Base-by-base conservation (phyloP, 805 yeast species). In the Wickerhamiella dianesei region DNA sequence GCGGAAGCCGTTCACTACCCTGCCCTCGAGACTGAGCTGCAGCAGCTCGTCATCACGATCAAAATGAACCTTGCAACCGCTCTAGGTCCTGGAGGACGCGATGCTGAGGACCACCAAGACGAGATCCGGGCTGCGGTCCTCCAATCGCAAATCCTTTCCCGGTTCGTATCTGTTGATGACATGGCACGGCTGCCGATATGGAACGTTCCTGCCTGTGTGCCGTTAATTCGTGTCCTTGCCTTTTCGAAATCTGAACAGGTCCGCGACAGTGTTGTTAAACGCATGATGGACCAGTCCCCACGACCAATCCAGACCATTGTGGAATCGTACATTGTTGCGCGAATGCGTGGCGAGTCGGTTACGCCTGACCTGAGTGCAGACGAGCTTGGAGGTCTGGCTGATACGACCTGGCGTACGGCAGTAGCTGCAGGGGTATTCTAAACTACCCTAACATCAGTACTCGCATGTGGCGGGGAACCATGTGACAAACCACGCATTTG, bases 401-500 rank as follows among this genome's bases (percentile, higher is more conserved):
- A 47, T 5, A 2, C 32, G 3, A 43, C 43, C 3, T 53, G 53
- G 53, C 40, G 47, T 2, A 50, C 58, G 13, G 58, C 58, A 3
- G 52, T 48, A 4, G 56, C 57, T 2, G 56, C 57, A 3, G 49
- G 51, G 6, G 55, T 55, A 2, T 35, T 51, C 12, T 53, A 44
- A 37, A 19, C 16, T 39, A 8, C 19, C n/a, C 9, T n/a, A 29
- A 14, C 35, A 29, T 6, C 5, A 6, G 19, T 36, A n/a, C 39
- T 36, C 5, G 17, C 17, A 5, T 36, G 39, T 5, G 17, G 14
- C 14, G 13, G 5, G 14, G 39, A 5, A 36, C 5, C 17, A 36
- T 6, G 13, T 16, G 39, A 18, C 17, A 36, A n/a, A 36, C 14
- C 35, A 14, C 9, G 13, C 35, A 29, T 12, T 29, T 29, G 14